phyloP scores from a whole-genome alignment of 352 stramenopile species.

The Phytophthora rubi region DNA sequence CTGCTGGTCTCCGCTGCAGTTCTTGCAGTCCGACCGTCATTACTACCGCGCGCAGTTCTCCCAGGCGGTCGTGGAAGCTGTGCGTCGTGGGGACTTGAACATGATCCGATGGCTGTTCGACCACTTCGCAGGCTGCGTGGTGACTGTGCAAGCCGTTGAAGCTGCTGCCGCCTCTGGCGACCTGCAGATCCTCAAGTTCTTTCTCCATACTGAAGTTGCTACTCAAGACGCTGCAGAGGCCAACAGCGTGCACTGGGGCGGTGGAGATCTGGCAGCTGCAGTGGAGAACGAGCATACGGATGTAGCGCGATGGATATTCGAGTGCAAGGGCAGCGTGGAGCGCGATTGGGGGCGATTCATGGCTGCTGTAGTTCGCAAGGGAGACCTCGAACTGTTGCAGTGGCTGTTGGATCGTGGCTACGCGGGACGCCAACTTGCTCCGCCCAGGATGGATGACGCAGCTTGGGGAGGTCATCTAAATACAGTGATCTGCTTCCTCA shows the following conservation, averaged over 20 bases:
- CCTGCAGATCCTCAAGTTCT: constrained; percentile 21
- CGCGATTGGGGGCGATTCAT: constrained; percentile 38
- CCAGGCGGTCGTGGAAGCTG: constrained; percentile 26
- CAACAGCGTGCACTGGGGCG: constrained; percentile 30
- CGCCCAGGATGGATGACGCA: constrained; percentile 39
- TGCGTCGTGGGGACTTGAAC: constrained; percentile 15
- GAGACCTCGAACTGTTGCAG: constrained; percentile 31
- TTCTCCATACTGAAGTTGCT: constrained; percentile 14
- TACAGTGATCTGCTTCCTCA: no score
- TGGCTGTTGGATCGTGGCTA: constrained; percentile 37
- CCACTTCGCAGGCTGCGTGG: constrained; percentile 27
- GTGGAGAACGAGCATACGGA: constrained; percentile 29
- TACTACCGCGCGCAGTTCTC: constrained; percentile 35
- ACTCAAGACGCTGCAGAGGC: not conserved
- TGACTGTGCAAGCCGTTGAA: constrained; percentile 28
- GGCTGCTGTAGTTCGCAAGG: constrained; percentile 17
- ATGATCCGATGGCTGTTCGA: constrained; percentile 34
- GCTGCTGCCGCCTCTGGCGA: constrained; percentile 26
- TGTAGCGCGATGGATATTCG: constrained; percentile 32
- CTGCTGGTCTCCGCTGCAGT: constrained; percentile 25
- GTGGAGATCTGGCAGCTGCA: constrained; percentile 33
- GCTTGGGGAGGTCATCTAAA: constrained; percentile 32
- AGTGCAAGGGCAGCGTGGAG: constrained; percentile 28
- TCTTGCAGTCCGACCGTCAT: constrained; percentile 22
- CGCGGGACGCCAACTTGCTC: constrained; percentile 26